Evolutionary conservation across 139 green algal species (phyloP).

Genomic region (Haematococcus sp.): DNA sequence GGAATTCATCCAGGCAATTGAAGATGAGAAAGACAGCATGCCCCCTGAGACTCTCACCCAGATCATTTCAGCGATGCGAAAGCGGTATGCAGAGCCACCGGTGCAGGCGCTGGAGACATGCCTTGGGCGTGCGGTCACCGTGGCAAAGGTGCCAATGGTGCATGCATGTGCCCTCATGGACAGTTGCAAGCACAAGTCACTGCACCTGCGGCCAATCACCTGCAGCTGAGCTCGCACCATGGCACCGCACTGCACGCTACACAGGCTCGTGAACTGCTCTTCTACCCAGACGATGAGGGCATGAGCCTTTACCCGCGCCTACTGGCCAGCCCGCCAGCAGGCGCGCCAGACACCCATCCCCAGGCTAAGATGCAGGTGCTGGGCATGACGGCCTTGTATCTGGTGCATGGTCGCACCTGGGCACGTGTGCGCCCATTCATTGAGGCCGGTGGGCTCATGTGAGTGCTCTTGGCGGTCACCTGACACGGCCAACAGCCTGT

Average conservation of each 20-base stretch:
- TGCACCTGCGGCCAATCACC: background rate
- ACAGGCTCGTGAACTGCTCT: constrained; percentile 39
- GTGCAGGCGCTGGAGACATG: constrained; percentile 10
- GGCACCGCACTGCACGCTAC: background rate
- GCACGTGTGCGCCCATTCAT: constrained; percentile 35
- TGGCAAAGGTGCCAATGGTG: constrained; percentile 4
- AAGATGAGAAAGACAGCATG: background rate
- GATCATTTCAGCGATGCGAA: constrained; percentile 1
- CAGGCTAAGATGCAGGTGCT: constrained; percentile 25
- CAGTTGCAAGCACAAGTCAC: background rate
- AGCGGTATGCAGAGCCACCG: constrained; percentile 15
- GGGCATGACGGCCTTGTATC: constrained; percentile 29
- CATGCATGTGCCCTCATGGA: background rate
- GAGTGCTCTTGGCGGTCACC: constrained; percentile 8
- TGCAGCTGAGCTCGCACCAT: background rate
- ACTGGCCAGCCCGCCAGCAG: constrained; percentile 19
- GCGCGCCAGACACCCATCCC: constrained; percentile 10
- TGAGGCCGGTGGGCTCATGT: constrained; percentile 40
- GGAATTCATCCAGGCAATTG: background rate
- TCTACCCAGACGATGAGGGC: constrained; percentile 24
- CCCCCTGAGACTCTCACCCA: constrained; percentile 7
- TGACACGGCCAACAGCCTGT: no score
- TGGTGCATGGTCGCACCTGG: constrained; percentile 39
- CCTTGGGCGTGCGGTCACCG: background rate
- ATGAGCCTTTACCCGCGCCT: constrained; percentile 41